Evolutionary conservation across 768 basidiomycete species (phyloP).

Genomic region (Ramaria sp.): DNA sequence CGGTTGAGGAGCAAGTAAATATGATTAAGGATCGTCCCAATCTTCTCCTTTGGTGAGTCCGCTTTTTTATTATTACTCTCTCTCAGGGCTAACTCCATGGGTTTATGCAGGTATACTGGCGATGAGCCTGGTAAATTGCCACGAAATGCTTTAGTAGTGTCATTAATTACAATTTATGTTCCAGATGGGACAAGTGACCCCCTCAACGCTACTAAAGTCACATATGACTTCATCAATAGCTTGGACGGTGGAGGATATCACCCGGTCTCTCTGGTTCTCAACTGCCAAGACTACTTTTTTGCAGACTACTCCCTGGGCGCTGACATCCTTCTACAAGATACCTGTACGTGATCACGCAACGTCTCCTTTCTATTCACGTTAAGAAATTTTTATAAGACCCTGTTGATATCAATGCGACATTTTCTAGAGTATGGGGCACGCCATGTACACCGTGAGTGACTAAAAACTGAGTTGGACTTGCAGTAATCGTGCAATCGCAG

Average conservation of each 20-base stretch:
- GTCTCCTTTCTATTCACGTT: conserved; percentile 34
- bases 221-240: conserved; percentile 36
- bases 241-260: conserved; percentile 41
- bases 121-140: conserved; percentile 45
- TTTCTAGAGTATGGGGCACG: conserved; percentile 16
- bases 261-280: conserved; percentile 48
- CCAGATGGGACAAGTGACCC: conserved; percentile 60
- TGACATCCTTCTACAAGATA: conserved; percentile 63
- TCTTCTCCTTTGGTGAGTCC: conserved; percentile 41
- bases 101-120: conserved; percentile 41
- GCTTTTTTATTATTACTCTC: background rate
- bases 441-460: conserved; percentile 12
- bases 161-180: no score
- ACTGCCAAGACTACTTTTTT: conserved; percentile 58
- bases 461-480: background rate
- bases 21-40: conserved; percentile 55
- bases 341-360: conserved; percentile 51
- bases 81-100: background rate
- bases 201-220: conserved; percentile 38
- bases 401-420: conserved; percentile 17
- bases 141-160: no score
- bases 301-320: conserved; percentile 46
- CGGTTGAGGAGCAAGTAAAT: conserved; percentile 59
- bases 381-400: conserved; percentile 14
- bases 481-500: background rate